Percentiles rank a stretch among this genome's conserved stretches.
Conservation (phyloP, 2,329 filamentous ascomycete genomes). For the Pseudogymnoascus sp. region DNA sequence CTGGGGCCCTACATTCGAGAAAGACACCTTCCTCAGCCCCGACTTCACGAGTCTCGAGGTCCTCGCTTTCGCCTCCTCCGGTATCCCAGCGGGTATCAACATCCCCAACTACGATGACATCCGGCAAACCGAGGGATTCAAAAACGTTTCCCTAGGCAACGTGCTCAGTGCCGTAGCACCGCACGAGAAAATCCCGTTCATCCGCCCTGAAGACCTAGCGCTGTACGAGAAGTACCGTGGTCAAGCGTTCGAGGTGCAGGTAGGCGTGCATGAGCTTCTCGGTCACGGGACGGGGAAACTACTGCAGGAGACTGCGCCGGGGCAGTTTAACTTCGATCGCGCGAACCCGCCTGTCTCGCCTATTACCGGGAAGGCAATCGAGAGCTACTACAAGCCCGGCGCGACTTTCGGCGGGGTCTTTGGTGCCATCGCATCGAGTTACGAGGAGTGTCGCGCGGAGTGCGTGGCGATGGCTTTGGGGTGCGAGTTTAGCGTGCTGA, state of each 20-base stretch:
- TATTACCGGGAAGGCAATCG: constrained; percentile 67
- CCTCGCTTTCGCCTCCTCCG: constrained; percentile 64
- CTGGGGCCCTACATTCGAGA: constrained; percentile 85
- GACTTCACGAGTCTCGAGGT: constrained; percentile 96
- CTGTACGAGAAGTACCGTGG: constrained; percentile 80
- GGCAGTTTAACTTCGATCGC: constrained; percentile 81
- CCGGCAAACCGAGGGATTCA: constrained; percentile 77
- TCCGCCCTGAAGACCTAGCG: constrained; percentile 67
- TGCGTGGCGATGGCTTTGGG: constrained; percentile 86
- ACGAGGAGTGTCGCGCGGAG: constrained; percentile 92
- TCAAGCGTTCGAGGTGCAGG: constrained; percentile 86
- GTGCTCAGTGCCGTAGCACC: constrained; percentile 86
- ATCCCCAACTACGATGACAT: constrained; percentile 67
- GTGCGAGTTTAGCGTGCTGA: constrained; percentile 80
- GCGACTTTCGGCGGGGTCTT: constrained; percentile 95
- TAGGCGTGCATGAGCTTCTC: constrained; percentile 83
- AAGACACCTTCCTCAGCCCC: constrained; percentile 89
- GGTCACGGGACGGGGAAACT: constrained; percentile 92
- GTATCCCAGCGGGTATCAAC: constrained; percentile 27
- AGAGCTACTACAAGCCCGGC: constrained; percentile 86
- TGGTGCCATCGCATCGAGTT: constrained; percentile 76
- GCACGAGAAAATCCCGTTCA: constrained; percentile 88
- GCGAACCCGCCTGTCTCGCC: constrained; percentile 76
- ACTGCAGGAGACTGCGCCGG: constrained; percentile 77
- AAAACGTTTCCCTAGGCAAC: constrained; percentile 90